A percentile compares a stretch with the other conserved stretches of the same genome.
Conservation (phyloP, 2,329 filamentous ascomycete genomes). For the Laburnicola sp. region DNA sequence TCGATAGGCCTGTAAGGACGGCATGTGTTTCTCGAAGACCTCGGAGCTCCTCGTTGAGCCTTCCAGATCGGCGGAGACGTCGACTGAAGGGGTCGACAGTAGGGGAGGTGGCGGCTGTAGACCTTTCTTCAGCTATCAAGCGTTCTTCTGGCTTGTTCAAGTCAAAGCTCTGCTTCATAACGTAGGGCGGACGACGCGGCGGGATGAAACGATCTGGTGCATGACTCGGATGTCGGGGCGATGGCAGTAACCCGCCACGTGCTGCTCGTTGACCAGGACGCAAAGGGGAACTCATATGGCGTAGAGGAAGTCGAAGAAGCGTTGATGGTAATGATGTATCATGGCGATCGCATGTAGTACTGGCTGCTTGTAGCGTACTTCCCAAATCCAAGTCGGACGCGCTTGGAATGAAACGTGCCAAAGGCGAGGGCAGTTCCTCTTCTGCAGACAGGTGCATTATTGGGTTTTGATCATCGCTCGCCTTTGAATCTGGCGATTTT, state of each 20-base stretch:
- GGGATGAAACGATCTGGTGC: constrained; percentile 64
- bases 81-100: constrained; percentile 59
- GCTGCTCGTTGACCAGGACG: constrained; percentile 38
- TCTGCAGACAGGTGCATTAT: not conserved
- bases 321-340: constrained; percentile 1
- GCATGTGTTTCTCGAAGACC: constrained; percentile 39
- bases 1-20: constrained; percentile 25
- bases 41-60: constrained; percentile 38
- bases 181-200: constrained; percentile 46
- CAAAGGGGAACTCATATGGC: constrained; percentile 35
- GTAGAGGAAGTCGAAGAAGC: constrained; percentile 22
- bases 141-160: constrained; percentile 54
- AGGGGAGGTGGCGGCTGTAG: constrained; percentile 49
- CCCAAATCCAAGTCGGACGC: constrained; percentile 3
- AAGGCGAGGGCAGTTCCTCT: constrained; percentile 1
- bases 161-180: constrained; percentile 55
- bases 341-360: not conserved
- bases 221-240: constrained; percentile 24
- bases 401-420: constrained; percentile 1
- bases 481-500: not conserved
- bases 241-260: constrained; percentile 26
- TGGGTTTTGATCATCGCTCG: not conserved
- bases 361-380: not conserved
- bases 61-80: constrained; percentile 38
- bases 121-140: constrained; percentile 52